Evolutionary conservation across 1,139 yeast species (phyloP), one percentile per base, ranked within the genome.

Genomic region (Meyerozyma athensensis): DNA sequence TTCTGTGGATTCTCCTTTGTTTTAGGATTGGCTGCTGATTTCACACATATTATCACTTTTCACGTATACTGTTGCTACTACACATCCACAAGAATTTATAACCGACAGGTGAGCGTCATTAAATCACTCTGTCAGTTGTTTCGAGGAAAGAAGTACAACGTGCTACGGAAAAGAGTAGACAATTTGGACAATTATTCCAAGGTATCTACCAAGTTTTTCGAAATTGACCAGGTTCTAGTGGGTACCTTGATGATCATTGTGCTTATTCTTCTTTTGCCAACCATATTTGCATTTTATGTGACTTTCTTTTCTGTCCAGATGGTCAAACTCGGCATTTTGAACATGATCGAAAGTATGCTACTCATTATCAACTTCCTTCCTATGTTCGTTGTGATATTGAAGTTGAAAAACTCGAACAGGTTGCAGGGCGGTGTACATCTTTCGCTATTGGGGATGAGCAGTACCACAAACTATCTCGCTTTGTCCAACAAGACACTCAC

Each of bases 231-330:
- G 53, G 67, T 92, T 41, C 65, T 94, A 37, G 65, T 92, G 56
- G 98, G 98, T 0, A 92, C 96, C 0, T 72, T 94, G 41, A 60
- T 92, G 22, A 92, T 92, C 61, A 87, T 94, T 44, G 77, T 90
- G 13, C 65, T 87, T 43, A 62, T 84, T 0, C 85, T 89, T 47
- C 64, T 94, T 34, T 60, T 89, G 37, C 98, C 98, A 1, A 92
- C 99, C 0, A 84, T 87, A 4, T 60, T 83, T 52, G 94, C 94
- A 26, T 92, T 90, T 54, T 92, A 94, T 54, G 53, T 81, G 26
- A 77, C 83, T 34, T 92, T 87, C 58, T 84, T 87, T 17, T 47
- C 73, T 0, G 62, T 81, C 8, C 65, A 90, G 38, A 53, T 87
- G 23, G 45, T 68, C 0, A 68, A 79, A 6, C 64, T 87, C 33